Evolutionary conservation across 2,329 filamentous ascomycete species (phyloP), one percentile per base, ranked within the genome.

Genomic region (Fusarium sarcochroum): DNA sequence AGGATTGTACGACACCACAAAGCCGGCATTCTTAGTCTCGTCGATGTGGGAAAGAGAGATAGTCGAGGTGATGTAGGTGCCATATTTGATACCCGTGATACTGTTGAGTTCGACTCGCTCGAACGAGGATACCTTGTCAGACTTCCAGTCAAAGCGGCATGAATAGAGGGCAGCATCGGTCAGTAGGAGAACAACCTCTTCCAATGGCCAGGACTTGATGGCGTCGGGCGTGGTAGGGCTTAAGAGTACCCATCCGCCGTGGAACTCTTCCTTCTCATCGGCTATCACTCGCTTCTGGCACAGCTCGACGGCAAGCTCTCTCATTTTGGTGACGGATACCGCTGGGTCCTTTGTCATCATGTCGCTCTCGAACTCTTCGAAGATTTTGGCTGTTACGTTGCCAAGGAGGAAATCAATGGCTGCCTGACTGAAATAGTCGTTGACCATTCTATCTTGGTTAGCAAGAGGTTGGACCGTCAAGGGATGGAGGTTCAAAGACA

Each of bases 401-500:
- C 96, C 96, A 0, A 98, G 87, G 6, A 97, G 86, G 76, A 96
- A 98, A 77, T 99, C 96, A 69, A 99, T 97, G 50, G 93, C 93
- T 0, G 94, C 93, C 78, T 99, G 96, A 21, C 94, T 92, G 79
- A 98, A 98, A 79, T 97, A 98, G 80, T 99, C 96, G 71, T 97
- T 97, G 69, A 99, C 94, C 80, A 98, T 96, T 70, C 97, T 98
- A 76, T 86, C 23, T 38, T 30, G 37, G 58, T 74, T 58, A 75
- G 63, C 42, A 47, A 53, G 18, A 37, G 7, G 17, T 23, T 13
- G 44, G 23, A 1, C 10, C 7, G 14, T n/a, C 23, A 40, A 38
- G 18, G 15, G 25, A 11, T 44, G 40, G 20, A 25, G 5, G 17
- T 30, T n/a, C 6, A 30, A 44, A 5, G 54, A 75, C 86, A 76